Evolutionary conservation across 139 green algal genomes (phyloP), one percentile per base, ranked within the genome.

Genomic region (Chlamydomonas sphaeroides): DNA sequence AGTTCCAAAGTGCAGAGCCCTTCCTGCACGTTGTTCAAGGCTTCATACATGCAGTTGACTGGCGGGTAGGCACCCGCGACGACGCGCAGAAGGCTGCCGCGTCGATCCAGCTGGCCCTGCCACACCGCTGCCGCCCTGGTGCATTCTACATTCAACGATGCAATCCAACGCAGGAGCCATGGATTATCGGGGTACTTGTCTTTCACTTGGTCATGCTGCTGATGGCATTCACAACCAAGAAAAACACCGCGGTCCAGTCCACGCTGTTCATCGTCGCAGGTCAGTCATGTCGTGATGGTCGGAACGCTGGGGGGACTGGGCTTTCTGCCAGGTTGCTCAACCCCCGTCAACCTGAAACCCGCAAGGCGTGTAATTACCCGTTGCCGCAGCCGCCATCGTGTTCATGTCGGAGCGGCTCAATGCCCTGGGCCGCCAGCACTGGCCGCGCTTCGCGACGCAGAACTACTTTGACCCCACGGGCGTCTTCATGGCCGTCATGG

Each of bases 401-500:
- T 92, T 75, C 65, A 77, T 88, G 56, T 85, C 83, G 0, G 87
- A 93, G 81, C 63, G 61, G 23, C 66, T 93, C 7, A 93, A 93
- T 81, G 20, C 1, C 20, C 66, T 93, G 28, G 87, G 77, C 3
- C 68, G 42, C 21, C 6, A 85, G 72, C 84, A 92, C 49, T 93
- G 90, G 90, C 23, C 73, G 62, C 5, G 21, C 30, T 93, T 93
- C 76, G 59, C 85, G 5, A 59, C 14, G 10, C 90, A 93, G 61
- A 56, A 87, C 53, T 93, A 93, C 71, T 93, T 93, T 79, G 90
- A 93, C 68, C 18, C 23, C 1, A n/a, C 69, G 8, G 90, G 90
- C 15, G 78, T 91, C 0, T 93, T 93, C 66, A 91, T 88, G 78
- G 80, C 39, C 21, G 68, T 73, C 0, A 21, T 93, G 49, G 90